Evolutionary conservation across 805 yeast species (phyloP).

Genomic region (Kodamaea fukazawae): DNA sequence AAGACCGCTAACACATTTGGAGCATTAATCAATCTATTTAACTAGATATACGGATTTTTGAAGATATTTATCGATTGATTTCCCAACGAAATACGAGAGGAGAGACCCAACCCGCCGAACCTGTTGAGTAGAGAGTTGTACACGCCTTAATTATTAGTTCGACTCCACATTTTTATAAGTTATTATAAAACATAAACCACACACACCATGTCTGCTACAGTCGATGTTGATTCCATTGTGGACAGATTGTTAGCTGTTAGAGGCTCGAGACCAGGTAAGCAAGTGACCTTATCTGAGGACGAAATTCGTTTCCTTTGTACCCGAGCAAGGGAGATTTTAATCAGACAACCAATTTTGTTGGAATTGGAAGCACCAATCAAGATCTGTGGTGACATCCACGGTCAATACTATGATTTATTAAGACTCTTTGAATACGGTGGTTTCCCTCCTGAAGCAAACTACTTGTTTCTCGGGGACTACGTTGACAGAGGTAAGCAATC

Average conservation of each 20-base stretch:
- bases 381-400: constrained; percentile 97
- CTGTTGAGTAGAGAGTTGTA: no score
- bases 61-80: no score
- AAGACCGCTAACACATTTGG: no score
- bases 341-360: constrained; percentile 92
- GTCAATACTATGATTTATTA: constrained; percentile 93
- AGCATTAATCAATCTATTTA: no score
- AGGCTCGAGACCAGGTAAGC: constrained; percentile 98
- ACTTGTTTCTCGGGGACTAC: constrained; percentile 92
- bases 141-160: no score
- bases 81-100: no score
- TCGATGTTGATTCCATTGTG: constrained; percentile 91
- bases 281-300: constrained; percentile 87
- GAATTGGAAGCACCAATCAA: constrained; percentile 98
- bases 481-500: constrained; percentile 99
- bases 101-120: no score
- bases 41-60: no score
- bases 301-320: constrained; percentile 95
- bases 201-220: constrained; percentile 4
- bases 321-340: constrained; percentile 96
- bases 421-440: constrained; percentile 98
- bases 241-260: constrained; percentile 96
- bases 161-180: no score
- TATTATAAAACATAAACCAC: no score
- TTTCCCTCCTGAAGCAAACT: constrained; percentile 98